Base-by-base conservation (phyloP, 495 filamentous ascomycete species). In the Neurospora hispaniola region DNA sequence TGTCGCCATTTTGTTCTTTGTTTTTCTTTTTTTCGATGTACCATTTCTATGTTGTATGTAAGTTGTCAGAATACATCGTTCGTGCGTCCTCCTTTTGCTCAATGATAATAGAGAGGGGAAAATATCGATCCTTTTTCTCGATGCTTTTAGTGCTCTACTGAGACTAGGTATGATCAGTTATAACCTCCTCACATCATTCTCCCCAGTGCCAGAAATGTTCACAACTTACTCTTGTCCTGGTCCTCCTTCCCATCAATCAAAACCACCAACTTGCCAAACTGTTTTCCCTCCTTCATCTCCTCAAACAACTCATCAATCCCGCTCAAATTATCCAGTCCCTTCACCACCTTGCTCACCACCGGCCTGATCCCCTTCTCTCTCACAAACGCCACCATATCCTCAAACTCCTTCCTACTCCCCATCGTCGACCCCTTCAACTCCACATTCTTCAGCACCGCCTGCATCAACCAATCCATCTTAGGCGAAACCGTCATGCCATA, bases 401-500 rank as follows among this genome's bases (percentile, higher is more conserved):
- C 79, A 76, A 94, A 94, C 80, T 95, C 92, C 75, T 84, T 86
- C 62, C 89, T 87, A 27, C 89, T 92, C 14, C 92, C 92, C 91
- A 94, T 93, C 2, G 91, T 94, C 14, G 84, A 88, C 41, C 91
- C 91, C 59, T 83, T 84, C 9, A 93, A 84, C 75, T 94, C 92
- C 69, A 95, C 84, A 75, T 95, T 93, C 79, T 88, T 90, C 69
- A 94, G 77, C n/a, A 92, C 88, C 4, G 91, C 90, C 73, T 81
- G 76, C 88, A 94, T 93, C 16, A 84, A 75, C 82, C 89, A 94
- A 20, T 92, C 86, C 86, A 92, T 90, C 80, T 89, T 89, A 0
- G 92, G 92, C 14, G 85, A 85, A 4, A 91, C 83, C 12, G 92
- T 94, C 92, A 94, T 94, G 42, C 92, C 92, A 76, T 94, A 94